These are phyloP conservation scores for Xylariaceae sp. DNA, from an alignment of 2,329 filamentous ascomycete genomes.

Conservation along the genomic window DNA sequence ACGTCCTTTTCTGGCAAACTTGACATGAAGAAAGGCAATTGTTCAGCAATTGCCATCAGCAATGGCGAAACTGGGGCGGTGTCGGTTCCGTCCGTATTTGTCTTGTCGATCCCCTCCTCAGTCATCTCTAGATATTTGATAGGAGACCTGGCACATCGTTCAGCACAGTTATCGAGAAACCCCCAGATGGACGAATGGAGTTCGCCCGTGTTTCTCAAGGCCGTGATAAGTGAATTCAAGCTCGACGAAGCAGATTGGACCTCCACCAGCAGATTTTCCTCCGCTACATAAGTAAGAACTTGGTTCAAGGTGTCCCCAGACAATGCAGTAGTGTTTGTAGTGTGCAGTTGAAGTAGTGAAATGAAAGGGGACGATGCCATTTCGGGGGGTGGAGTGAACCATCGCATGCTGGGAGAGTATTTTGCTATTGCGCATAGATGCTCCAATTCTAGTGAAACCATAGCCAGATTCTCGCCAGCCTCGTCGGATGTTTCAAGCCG, in stretches of 20 bases:
- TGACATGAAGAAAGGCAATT: conserved; percentile 67
- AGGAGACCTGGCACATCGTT: conserved; percentile 69
- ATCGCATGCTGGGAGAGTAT: conserved; percentile 80
- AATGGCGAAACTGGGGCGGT: conserved; percentile 56
- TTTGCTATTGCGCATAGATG: conserved; percentile 78
- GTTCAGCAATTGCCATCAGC: conserved; percentile 69
- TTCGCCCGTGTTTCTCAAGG: conserved; percentile 33
- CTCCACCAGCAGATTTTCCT: conserved; percentile 66
- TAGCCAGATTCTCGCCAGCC: conserved; percentile 47
- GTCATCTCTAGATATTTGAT: conserved; percentile 80
- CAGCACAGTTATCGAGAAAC: conserved; percentile 81
- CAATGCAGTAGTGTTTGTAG: conserved; percentile 47
- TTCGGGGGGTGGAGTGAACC: conserved; percentile 75
- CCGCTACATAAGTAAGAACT: conserved; percentile 59
- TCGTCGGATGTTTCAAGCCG: conserved; percentile 55
- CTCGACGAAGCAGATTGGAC: conserved; percentile 38
- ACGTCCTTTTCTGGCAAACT: conserved; percentile 41
- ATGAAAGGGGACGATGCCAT: conserved; percentile 68
- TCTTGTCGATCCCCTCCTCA: conserved; percentile 35
- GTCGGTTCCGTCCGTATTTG: conserved; percentile 27
- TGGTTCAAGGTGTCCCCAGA: conserved; percentile 50
- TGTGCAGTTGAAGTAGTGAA: conserved; percentile 62
- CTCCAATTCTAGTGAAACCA: conserved; percentile 72
- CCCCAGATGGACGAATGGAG: conserved; percentile 49
- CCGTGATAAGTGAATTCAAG: conserved; percentile 46